Evolutionary conservation across 352 stramenopile genomes (phyloP).

Genomic region (Elongisporangium senticosum): DNA sequence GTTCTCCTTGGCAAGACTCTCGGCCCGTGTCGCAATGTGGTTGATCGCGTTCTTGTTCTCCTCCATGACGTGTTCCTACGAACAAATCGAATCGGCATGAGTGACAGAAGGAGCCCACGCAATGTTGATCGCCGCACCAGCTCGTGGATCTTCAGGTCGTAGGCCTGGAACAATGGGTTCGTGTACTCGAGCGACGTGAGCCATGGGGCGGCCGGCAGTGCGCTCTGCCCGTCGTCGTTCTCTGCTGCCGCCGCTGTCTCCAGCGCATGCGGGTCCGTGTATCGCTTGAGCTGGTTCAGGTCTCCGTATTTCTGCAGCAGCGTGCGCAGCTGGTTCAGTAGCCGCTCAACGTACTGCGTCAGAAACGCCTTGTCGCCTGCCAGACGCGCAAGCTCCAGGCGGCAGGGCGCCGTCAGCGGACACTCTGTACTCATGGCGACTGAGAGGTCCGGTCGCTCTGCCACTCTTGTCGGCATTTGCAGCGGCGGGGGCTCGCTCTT

Average conservation of each 20-base stretch:
- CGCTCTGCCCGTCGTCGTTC: conserved; percentile 9
- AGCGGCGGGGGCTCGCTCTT: too few relatives aligned
- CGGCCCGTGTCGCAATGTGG: conserved; percentile 32
- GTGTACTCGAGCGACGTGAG: conserved; percentile 64
- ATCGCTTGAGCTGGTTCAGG: conserved; percentile 57
- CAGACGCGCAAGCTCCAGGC: conserved; percentile 37
- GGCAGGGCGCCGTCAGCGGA: conserved; percentile 16
- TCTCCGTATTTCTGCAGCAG: conserved; percentile 67
- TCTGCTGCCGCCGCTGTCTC: conserved; percentile 7
- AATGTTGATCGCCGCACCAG: conserved; percentile 21
- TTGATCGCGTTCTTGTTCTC: conserved; percentile 65
- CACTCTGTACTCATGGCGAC: conserved; percentile 11
- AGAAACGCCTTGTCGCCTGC: conserved; percentile 64
- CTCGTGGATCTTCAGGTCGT: conserved; percentile 77
- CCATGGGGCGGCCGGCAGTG: conserved; percentile 36
- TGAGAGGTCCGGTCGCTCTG: neutral
- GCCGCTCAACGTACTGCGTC: conserved; percentile 53
- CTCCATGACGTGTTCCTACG: conserved; percentile 35
- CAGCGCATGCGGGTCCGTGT: conserved; percentile 28
- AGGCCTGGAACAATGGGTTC: conserved; percentile 69
- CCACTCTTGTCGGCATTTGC: too few relatives aligned
- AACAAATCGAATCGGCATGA: neutral
- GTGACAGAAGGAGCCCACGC: neutral
- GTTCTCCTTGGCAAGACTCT: conserved; percentile 62
- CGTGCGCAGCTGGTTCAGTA: conserved; percentile 52